phyloP scores from a whole-genome alignment of 2,329 filamentous ascomycete species.

The Karstenula rhodostoma region DNA sequence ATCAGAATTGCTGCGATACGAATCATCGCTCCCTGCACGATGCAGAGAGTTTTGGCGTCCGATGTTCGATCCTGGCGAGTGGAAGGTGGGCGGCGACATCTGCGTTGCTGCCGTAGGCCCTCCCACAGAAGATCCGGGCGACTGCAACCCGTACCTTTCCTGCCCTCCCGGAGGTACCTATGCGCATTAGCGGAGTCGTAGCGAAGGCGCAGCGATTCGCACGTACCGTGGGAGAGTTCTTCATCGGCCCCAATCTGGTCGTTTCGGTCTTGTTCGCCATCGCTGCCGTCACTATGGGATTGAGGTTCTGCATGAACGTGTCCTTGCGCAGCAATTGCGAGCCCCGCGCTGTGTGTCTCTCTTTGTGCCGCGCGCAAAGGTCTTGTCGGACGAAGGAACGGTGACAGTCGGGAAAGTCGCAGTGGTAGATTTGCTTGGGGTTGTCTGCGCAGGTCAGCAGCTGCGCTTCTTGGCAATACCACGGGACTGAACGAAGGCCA shows the following conservation, averaged over 20 bases:
- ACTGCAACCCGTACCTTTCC: conserved; percentile 40
- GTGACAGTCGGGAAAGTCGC: conserved; percentile 89
- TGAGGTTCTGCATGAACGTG: conserved; percentile 64
- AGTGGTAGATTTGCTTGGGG: conserved; percentile 93
- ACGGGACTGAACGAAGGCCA: background rate
- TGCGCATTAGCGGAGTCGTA: conserved; percentile 17
- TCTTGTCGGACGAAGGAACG: conserved; percentile 94
- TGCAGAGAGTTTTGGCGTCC: conserved; percentile 42
- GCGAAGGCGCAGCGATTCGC: conserved; percentile 6
- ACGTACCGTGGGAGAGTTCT: conserved; percentile 35
- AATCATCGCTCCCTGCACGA: conserved; percentile 46
- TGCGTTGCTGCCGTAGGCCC: conserved; percentile 33
- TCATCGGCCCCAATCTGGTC: conserved; percentile 31
- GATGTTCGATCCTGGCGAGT: conserved; percentile 43
- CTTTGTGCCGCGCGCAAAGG: conserved; percentile 74
- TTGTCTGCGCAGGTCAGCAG: conserved; percentile 66
- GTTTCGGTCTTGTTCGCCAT: conserved; percentile 43
- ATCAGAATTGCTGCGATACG: conserved; percentile 39
- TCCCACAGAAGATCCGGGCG: conserved; percentile 38
- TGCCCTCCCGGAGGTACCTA: conserved; percentile 24
- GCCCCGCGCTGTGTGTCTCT: conserved; percentile 66
- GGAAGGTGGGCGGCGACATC: conserved; percentile 47
- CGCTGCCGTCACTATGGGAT: conserved; percentile 52
- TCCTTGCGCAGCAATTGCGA: conserved; percentile 80
- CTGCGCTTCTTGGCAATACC: background rate